Evolutionary conservation across 2,329 filamentous ascomycete genomes (phyloP), one percentile per base, ranked within the genome.

Genomic region (Aspergillus sp.): DNA sequence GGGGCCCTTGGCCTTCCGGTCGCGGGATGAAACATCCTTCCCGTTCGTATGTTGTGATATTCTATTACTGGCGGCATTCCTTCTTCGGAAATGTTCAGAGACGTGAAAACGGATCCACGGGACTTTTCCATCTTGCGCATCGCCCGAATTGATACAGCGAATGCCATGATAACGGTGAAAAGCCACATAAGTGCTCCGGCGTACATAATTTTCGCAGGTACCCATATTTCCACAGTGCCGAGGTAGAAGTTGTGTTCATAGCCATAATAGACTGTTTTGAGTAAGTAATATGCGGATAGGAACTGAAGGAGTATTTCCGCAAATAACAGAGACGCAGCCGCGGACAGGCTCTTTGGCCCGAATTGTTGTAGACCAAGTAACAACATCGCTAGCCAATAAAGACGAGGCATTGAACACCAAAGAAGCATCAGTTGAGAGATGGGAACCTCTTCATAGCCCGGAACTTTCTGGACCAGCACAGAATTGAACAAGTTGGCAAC

Each of bases 211-310:
- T 38, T 28, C 6, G 47, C 47, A 6, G 5, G 5, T 13, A 0
- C 8, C 32, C n/a, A 25, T 47, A n/a, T 51, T 1, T 47, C 19
- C 28, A 47, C 10, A 48, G 15, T 12, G 25, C 32, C 45, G 25
- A 56, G 8, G 19, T 60, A 60, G 25, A 60, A 60, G 9, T 47
- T 17, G 23, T 60, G 51, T 25, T 60, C n/a, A 21, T 13, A 12
- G 13, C 58, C 51, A n/a, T 60, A 56, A 36, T 56, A 39, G 45
- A 60, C 19, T 1, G 58, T 60, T 17, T 48, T 52, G n/a, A 56
- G 2, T n/a, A 60, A 19, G 21, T 60, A 48, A 38, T 56, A 60
- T 2, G 36, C 51, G 2, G 51, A 60, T 30, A 52, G 5, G 47
- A 32, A 13, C 19, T 60, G 58, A 3, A 56, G 25, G 28, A 60